These are phyloP conservation scores for Lactifluus volemus DNA, from an alignment of 768 basidiomycete genomes.

Conservation along the genomic window DNA sequence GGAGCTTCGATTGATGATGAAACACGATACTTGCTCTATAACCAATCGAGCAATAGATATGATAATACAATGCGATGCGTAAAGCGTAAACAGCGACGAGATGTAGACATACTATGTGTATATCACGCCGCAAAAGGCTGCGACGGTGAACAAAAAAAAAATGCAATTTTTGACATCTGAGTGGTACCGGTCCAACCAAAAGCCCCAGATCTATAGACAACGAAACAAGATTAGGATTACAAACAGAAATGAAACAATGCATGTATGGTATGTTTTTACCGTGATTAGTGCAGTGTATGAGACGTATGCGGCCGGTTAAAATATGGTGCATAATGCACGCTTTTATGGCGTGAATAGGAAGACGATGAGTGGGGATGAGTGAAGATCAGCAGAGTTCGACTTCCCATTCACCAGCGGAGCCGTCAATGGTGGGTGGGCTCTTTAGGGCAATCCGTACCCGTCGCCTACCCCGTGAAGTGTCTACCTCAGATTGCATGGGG, in stretches of 20 bases:
- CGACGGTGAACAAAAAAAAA: neutral
- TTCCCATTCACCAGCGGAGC: constrained; percentile 73
- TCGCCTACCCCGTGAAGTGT: constrained; percentile 32
- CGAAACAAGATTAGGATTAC: constrained; percentile 10
- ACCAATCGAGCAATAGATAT: constrained; percentile 17
- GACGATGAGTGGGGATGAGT: constrained; percentile 7
- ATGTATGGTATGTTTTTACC: constrained; percentile 14
- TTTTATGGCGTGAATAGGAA: constrained; percentile 10
- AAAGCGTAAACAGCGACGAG: constrained; percentile 2
- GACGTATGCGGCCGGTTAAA: constrained; percentile 2
- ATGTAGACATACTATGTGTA: neutral
- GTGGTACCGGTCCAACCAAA: constrained; percentile 12
- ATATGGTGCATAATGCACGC: constrained; percentile 7
- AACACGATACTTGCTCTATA: constrained; percentile 1
- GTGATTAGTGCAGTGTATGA: constrained; percentile 11
- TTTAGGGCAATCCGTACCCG: constrained; percentile 61
- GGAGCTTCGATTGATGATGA: constrained; percentile 3
- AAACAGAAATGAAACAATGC: constrained; percentile 10
- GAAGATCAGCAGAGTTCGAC: constrained; percentile 51
- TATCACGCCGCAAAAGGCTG: neutral
- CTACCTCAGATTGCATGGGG: constrained; percentile 27
- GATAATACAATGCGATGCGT: constrained; percentile 12
- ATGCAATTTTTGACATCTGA: neutral
- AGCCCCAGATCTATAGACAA: constrained; percentile 15
- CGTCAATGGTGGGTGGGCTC: constrained; percentile 50